Conservation (phyloP, 2,329 filamentous ascomycete genomes). For the Colletotrichum lindemuthianum region DNA sequence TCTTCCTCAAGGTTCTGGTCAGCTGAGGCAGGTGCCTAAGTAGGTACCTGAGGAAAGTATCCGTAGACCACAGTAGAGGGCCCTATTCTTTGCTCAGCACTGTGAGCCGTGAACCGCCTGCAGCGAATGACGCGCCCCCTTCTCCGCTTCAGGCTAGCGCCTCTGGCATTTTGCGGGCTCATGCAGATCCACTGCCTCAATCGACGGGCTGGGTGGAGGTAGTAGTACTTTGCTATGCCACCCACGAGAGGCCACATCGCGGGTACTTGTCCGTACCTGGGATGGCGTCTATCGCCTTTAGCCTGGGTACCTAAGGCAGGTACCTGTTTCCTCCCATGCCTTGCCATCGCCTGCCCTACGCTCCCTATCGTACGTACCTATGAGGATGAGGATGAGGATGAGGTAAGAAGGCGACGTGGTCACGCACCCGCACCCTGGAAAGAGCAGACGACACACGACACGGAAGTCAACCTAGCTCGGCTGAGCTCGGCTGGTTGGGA, state of each 20-base stretch:
- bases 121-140: constrained; percentile 32
- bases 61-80: no score
- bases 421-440: constrained; percentile 5
- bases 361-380: neutral
- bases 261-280: constrained; percentile 6
- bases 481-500: neutral
- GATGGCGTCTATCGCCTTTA: constrained; percentile 1
- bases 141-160: constrained; percentile 17
- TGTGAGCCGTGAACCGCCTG: constrained; percentile 27
- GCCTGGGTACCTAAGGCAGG: constrained; percentile 17
- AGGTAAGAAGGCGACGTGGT: constrained; percentile 28
- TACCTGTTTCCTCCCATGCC: constrained; percentile 7
- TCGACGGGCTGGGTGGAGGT: constrained; percentile 21
- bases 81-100: no score
- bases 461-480: neutral
- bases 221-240: neutral
- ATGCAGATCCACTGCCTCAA: constrained; percentile 33
- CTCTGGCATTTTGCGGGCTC: constrained; percentile 2
- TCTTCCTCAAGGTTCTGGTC: no score
- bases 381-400: neutral
- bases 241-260: neutral
- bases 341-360: constrained; percentile 15
- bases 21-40: no score
- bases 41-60: no score
- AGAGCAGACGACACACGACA: neutral